A percentile compares a stretch with the other conserved stretches of the same genome.
phyloP scores from a whole-genome alignment of 768 basidiomycete genomes.

The Lentinus brumalis region DNA sequence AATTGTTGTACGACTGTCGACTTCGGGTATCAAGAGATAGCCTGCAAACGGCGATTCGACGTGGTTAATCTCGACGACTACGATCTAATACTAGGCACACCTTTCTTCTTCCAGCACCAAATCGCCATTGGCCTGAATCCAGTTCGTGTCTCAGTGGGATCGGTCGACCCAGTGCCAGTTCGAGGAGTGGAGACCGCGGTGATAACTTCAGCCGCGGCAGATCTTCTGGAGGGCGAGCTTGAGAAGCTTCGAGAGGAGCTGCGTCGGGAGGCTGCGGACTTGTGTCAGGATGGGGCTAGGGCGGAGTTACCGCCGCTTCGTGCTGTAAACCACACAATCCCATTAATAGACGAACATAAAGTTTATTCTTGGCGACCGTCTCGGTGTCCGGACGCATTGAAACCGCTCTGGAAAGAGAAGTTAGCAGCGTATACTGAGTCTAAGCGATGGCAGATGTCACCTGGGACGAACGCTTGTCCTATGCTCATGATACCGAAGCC shows the following conservation, averaged over 20 bases:
- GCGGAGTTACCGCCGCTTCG: constrained; percentile 23
- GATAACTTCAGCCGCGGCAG: constrained; percentile 8
- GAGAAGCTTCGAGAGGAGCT: constrained; percentile 18
- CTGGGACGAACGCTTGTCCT: constrained; percentile 31
- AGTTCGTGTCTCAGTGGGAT: constrained; percentile 1
- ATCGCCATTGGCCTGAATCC: constrained; percentile 20
- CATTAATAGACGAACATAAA: constrained; percentile 20
- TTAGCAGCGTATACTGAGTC: constrained; percentile 31
- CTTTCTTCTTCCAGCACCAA: constrained; percentile 27
- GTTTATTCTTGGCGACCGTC: constrained; percentile 34
- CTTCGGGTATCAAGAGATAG: constrained; percentile 9
- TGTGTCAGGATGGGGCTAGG: constrained; percentile 18
- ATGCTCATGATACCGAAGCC: constrained; percentile 38
- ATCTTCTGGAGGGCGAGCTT: constrained; percentile 8
- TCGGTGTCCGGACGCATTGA: constrained; percentile 37
- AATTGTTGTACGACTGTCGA: constrained; percentile 13
- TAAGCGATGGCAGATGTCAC: constrained; percentile 34
- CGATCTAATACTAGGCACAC: constrained; percentile 35
- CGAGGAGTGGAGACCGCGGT: constrained; percentile 5
- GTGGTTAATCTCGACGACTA: constrained; percentile 15
- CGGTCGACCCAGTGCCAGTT: background rate
- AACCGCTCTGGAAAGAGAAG: constrained; percentile 31
- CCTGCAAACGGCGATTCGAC: constrained; percentile 2
- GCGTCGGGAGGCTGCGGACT: constrained; percentile 9
- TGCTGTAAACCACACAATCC: constrained; percentile 25